These are phyloP conservation scores for Actinomortierella wolfii DNA, from an alignment of 371 early-diverging fungal species.

Conservation along the genomic window DNA sequence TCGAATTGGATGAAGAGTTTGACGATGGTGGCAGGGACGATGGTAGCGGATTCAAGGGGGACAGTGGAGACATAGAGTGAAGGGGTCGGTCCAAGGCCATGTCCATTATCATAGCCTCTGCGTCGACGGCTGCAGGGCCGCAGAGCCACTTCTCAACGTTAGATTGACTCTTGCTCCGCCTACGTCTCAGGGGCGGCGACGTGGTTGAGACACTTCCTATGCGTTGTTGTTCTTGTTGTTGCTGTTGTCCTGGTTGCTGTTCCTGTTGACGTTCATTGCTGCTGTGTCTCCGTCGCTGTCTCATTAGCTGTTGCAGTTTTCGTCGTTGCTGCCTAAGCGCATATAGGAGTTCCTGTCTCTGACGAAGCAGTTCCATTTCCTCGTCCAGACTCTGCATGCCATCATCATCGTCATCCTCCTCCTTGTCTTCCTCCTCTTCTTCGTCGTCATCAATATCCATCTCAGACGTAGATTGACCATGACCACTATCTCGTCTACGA, in stretches of 20 bases:
- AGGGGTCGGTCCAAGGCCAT: constrained; percentile 29
- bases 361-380: no score
- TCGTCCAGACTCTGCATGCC: neutral
- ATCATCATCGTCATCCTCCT: constrained; percentile 8
- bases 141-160: no score
- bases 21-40: constrained; percentile 7
- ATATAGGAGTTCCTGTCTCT: no score
- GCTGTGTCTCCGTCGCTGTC: constrained; percentile 5
- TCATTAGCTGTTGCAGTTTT: no score
- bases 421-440: constrained; percentile 17
- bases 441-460: constrained; percentile 39
- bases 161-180: no score
- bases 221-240: neutral
- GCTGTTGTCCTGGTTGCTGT: neutral
- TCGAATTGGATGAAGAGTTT: constrained; percentile 2
- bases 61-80: constrained; percentile 9
- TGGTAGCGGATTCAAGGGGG: constrained; percentile 16
- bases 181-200: no score
- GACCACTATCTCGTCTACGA: constrained; percentile 38
- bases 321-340: no score
- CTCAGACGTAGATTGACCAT: constrained; percentile 35
- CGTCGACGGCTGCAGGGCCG: no score
- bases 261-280: neutral
- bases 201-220: no score
- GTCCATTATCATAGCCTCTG: constrained; percentile 29